Percentiles rank a stretch among this genome's conserved stretches.
Conservation (phyloP, 169 alveolate genomes). For the Besnoitia besnoiti region DNA sequence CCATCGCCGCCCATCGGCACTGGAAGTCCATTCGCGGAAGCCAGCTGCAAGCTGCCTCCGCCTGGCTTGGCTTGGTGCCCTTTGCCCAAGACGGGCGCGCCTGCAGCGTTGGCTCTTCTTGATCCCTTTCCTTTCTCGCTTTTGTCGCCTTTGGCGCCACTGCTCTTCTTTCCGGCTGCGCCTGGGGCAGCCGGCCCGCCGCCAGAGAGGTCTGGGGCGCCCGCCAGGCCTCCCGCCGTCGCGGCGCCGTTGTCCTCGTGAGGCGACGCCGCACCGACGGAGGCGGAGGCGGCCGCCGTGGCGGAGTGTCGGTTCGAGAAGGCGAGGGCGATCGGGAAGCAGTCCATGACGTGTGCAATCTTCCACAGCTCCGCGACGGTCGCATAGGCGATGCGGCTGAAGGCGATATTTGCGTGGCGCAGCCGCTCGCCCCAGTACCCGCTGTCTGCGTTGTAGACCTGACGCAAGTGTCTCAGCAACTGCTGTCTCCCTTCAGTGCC, state of each 20-base stretch:
- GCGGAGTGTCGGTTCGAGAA: slow-evolving; percentile 35
- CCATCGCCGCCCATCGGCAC: no score
- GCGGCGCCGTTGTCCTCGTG: not conserved
- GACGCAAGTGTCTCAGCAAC: slow-evolving; percentile 50
- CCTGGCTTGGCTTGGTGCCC: not conserved
- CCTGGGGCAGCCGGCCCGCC: not conserved
- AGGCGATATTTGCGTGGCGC: slow-evolving; percentile 32
- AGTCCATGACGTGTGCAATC: slow-evolving; percentile 57
- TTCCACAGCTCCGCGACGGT: slow-evolving; percentile 66
- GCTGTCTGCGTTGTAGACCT: slow-evolving; percentile 53
- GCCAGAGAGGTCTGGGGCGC: no score
- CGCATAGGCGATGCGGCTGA: slow-evolving; percentile 60
- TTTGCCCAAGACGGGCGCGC: not conserved
- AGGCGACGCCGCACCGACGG: not conserved
- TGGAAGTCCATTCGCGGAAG: no score
- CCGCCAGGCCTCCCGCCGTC: not conserved
- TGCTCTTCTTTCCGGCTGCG: not conserved
- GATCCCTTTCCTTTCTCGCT: not conserved
- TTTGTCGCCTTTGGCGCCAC: not conserved
- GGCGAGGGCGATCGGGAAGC: slow-evolving; percentile 53
- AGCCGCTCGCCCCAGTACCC: slow-evolving; percentile 62
- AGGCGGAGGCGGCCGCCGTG: not conserved
- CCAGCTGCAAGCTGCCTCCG: no score
- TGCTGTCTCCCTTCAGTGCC: slow-evolving; percentile 70
- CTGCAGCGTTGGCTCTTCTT: not conserved